Evolutionary conservation across 75 land plant genomes (phyloP).

Genomic region (Pinus taeda): DNA sequence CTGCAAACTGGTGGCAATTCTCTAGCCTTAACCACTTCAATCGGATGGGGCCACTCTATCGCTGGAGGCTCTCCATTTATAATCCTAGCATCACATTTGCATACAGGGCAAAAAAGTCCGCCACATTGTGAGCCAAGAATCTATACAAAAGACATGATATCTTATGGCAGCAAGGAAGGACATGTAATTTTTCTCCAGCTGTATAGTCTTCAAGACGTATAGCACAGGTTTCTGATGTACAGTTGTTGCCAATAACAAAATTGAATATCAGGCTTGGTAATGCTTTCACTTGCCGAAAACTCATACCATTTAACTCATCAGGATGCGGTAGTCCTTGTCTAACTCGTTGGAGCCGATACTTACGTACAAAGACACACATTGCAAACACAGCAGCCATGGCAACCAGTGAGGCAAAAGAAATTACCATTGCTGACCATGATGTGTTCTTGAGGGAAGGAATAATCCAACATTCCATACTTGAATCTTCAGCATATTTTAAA

Average conservation of each 20-base stretch:
- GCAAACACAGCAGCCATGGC: conserved; percentile 43
- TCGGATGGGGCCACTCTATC: too few relatives aligned
- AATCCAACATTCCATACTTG: conserved; percentile 54
- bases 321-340: conserved; percentile 10
- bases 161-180: conserved; percentile 77
- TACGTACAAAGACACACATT: conserved; percentile 37
- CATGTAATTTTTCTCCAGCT: conserved; percentile 56
- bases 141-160: conserved; percentile 40
- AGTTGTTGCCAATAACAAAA: conserved; percentile 10
- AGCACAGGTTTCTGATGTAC: conserved; percentile 49
- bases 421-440: conserved; percentile 54
- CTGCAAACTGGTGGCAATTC: too few relatives aligned
- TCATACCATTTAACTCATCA: conserved; percentile 25
- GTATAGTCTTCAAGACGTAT: conserved; percentile 84
- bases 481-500: conserved; percentile 31
- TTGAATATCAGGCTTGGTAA: conserved; percentile 51
- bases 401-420: conserved; percentile 61
- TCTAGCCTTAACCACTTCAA: too few relatives aligned
- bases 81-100: conserved; percentile 57
- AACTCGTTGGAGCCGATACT: conserved; percentile 14
- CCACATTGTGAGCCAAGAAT: conserved; percentile 43
- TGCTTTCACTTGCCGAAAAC: conserved; percentile 41
- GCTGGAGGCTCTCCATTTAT: conserved; percentile 51
- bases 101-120: conserved; percentile 47
- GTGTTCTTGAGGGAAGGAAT: conserved; percentile 33